Percentiles rank a stretch among this genome's conserved stretches.
phyloP scores from a whole-genome alignment of 2,329 filamentous ascomycete species.

The Lasiodiplodia theobromae region DNA sequence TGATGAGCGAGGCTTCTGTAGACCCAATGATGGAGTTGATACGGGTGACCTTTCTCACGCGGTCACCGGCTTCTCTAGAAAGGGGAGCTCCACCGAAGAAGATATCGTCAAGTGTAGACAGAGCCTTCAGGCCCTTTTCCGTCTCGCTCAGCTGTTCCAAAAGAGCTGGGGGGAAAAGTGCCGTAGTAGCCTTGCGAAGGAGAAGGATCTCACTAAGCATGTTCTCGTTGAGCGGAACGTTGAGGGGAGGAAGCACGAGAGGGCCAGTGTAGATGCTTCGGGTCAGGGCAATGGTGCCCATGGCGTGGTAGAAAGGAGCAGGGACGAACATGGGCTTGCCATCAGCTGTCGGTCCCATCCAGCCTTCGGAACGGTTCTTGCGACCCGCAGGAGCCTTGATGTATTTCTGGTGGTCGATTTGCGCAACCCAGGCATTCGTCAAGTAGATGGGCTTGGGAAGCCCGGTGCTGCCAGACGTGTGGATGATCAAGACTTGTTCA shows the following conservation, averaged over 20 bases:
- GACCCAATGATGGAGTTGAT: slow-evolving; percentile 38
- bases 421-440: slow-evolving; percentile 32
- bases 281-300: slow-evolving; percentile 31
- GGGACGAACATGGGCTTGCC: slow-evolving; percentile 19
- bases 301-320: slow-evolving; percentile 33
- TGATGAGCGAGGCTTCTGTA: slow-evolving; percentile 37
- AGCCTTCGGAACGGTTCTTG: slow-evolving; percentile 27
- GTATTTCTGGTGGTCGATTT: slow-evolving; percentile 33
- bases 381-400: slow-evolving; percentile 31
- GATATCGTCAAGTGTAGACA: slow-evolving; percentile 35
- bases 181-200: slow-evolving; percentile 32
- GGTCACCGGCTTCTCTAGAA: slow-evolving; percentile 25
- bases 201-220: slow-evolving; percentile 32
- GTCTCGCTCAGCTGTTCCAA: slow-evolving; percentile 38
- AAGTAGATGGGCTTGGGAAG: slow-evolving; percentile 42
- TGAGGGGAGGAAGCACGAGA: slow-evolving; percentile 27
- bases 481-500: slow-evolving; percentile 40
- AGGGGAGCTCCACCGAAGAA: slow-evolving; percentile 33
- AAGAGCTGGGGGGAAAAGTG: slow-evolving; percentile 37
- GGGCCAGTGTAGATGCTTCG: slow-evolving; percentile 31
- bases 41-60: slow-evolving; percentile 30
- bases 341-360: slow-evolving; percentile 6
- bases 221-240: slow-evolving; percentile 26
- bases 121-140: slow-evolving; percentile 35
- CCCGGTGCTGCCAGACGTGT: slow-evolving; percentile 47